phyloP scores from a whole-genome alignment of 1,139 yeast species.

The Geotrichum histeridarum region DNA sequence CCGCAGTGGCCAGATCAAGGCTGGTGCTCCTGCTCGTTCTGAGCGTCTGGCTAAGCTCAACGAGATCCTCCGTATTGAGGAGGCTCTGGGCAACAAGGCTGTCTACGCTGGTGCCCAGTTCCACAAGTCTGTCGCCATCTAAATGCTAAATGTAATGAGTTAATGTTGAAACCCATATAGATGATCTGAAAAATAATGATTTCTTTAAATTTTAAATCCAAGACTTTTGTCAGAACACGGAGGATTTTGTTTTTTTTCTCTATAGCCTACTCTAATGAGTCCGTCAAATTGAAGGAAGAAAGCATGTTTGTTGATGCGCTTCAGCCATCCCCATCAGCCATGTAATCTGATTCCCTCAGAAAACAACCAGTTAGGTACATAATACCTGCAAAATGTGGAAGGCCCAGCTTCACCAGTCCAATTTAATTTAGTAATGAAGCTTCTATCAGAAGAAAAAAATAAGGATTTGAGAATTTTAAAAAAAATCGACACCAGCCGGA shows the following conservation, averaged over 20 bases:
- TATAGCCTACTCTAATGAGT: not conserved
- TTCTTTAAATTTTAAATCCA: not conserved
- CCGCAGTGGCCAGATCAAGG: slow-evolving; percentile 96
- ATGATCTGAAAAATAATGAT: not conserved
- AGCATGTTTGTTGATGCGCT: too few species aligned
- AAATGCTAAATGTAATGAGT: slow-evolving; percentile 23
- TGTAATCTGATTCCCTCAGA: too few species aligned
- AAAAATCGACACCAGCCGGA: slow-evolving; percentile 9
- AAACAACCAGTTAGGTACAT: too few species aligned
- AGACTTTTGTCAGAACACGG: not conserved
- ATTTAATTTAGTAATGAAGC: too few species aligned
- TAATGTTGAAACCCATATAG: not conserved
- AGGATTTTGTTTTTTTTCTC: not conserved
- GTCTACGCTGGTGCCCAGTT: slow-evolving; percentile 87
- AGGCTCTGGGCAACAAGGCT: slow-evolving; percentile 93
- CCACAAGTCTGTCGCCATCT: slow-evolving; percentile 43
- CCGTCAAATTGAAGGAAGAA: not conserved
- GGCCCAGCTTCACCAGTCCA: too few species aligned
- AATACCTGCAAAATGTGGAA: too few species aligned
- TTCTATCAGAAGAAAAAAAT: too few species aligned
- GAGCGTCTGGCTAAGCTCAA: slow-evolving; percentile 94
- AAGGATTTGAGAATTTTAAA: not conserved
- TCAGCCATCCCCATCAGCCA: too few species aligned
- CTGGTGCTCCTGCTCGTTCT: slow-evolving; percentile 99
- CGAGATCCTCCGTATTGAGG: slow-evolving; percentile 95